A percentile compares a stretch with the other conserved stretches of the same genome.
phyloP scores from a whole-genome alignment of 257 asterid genomes.

The Gardenia jasminoides region DNA sequence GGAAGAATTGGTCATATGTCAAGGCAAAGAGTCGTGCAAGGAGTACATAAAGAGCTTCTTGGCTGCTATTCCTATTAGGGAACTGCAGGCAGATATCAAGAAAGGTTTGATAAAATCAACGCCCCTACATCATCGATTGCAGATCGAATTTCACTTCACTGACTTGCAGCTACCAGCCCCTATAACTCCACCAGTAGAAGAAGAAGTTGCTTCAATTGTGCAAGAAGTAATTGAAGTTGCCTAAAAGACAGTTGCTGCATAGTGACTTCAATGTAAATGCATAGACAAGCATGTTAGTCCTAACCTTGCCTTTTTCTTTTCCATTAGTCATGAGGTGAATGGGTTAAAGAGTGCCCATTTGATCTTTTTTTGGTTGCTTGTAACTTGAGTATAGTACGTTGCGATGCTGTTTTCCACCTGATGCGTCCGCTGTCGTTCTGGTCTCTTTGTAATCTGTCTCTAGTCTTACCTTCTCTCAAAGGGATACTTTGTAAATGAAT shows the following conservation, averaged over 20 bases:
- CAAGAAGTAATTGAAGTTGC: constrained; percentile 28
- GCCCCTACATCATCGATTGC: constrained; percentile 83
- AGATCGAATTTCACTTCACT: constrained; percentile 90
- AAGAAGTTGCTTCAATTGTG: constrained; percentile 19
- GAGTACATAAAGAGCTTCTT: constrained; percentile 85
- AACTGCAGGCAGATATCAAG: constrained; percentile 76
- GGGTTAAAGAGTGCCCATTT: constrained; percentile 26
- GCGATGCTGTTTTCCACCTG: neutral
- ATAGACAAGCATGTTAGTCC: constrained; percentile 26
- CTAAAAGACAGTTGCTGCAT: constrained; percentile 20
- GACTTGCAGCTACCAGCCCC: constrained; percentile 24
- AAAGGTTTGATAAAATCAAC: constrained; percentile 65
- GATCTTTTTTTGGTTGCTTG: constrained; percentile 7
- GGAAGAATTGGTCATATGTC: constrained; percentile 56
- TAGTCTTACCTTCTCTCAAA: neutral
- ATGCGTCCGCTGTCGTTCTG: constrained; percentile 16
- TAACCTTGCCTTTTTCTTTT: constrained; percentile 18
- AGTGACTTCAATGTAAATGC: constrained; percentile 32
- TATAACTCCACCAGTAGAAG: constrained; percentile 20
- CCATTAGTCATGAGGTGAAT: constrained; percentile 13
- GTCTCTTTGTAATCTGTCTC: constrained; percentile 7
- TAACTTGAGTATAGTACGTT: neutral
- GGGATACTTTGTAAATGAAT: constrained; percentile 11
- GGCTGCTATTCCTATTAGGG: constrained; percentile 95
- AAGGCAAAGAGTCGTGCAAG: constrained; percentile 81